Conservation (phyloP, 1,139 yeast species). For the Meyerozyma sp. region DNA sequence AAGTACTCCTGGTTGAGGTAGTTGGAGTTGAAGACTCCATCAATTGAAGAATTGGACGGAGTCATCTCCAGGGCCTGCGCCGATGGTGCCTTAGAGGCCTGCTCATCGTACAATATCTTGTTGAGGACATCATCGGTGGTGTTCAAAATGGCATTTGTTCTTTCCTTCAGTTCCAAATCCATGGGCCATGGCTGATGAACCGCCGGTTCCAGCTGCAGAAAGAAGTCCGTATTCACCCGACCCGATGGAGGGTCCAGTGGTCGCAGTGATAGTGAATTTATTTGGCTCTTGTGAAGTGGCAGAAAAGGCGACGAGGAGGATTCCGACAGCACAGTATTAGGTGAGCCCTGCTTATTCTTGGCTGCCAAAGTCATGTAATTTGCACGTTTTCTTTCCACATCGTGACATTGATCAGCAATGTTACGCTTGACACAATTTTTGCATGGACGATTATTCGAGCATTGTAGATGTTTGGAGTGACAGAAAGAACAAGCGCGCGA, state of each 20-base stretch:
- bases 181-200: neutral
- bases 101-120: constrained; percentile 16
- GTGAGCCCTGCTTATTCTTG: neutral
- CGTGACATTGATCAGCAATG: constrained; percentile 49
- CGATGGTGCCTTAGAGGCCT: neutral
- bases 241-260: neutral
- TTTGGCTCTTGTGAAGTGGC: neutral
- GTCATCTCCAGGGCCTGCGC: constrained; percentile 6
- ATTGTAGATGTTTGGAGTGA: constrained; percentile 67
- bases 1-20: constrained; percentile 52
- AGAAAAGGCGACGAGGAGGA: neutral
- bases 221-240: neutral
- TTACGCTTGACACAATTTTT: constrained; percentile 62
- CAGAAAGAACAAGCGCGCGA: constrained; percentile 67
- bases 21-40: constrained; percentile 28
- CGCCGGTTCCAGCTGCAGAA: neutral
- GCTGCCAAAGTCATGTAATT: constrained; percentile 24
- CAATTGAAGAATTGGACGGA: constrained; percentile 13
- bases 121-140: constrained; percentile 37
- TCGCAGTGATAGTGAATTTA: neutral
- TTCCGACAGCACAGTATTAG: neutral
- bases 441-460: constrained; percentile 59
- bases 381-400: constrained; percentile 56
- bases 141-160: constrained; percentile 18
- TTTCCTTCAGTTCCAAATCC: neutral